These are phyloP conservation scores for Raffaelea arxii DNA, from an alignment of 2,329 filamentous ascomycete species.

Conservation along the genomic window DNA sequence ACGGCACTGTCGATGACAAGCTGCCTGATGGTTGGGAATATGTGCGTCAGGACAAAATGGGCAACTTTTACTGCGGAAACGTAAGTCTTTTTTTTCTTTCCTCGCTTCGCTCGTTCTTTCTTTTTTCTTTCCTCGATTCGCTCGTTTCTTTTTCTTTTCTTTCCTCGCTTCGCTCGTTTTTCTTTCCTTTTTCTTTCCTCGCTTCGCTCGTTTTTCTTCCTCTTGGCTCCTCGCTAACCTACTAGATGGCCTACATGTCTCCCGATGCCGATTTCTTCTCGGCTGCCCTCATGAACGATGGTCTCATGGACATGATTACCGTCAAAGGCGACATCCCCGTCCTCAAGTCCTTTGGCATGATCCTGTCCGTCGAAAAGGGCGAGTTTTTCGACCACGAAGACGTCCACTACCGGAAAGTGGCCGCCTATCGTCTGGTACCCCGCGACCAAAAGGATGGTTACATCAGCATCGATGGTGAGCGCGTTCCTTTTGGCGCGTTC, in stretches of 20 bases:
- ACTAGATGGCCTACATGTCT: slow-evolving; percentile 80
- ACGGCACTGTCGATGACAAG: slow-evolving; percentile 69
- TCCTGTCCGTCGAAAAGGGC: slow-evolving; percentile 62
- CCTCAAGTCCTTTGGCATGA: slow-evolving; percentile 54
- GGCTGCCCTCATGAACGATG: slow-evolving; percentile 72
- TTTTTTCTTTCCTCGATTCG: not conserved
- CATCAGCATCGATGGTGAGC: slow-evolving; percentile 91
- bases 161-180: too few species aligned
- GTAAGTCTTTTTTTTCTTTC: slow-evolving; percentile 30
- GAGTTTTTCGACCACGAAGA: slow-evolving; percentile 71
- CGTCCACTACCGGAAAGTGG: slow-evolving; percentile 74
- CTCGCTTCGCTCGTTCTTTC: too few species aligned
- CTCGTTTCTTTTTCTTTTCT: not conserved
- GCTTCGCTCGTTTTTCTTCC: not conserved
- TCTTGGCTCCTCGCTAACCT: not conserved
- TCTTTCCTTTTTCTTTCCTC: not conserved
- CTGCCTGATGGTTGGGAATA: slow-evolving; percentile 71
- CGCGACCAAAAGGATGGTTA: slow-evolving; percentile 62
- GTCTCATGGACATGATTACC: slow-evolving; percentile 73
- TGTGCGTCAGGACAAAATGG: slow-evolving; percentile 64
- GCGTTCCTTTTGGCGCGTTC: slow-evolving; percentile 76
- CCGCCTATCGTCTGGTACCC: slow-evolving; percentile 79
- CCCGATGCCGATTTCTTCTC: slow-evolving; percentile 81
- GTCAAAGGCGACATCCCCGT: slow-evolving; percentile 68
- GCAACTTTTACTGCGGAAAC: slow-evolving; percentile 91